Evolutionary conservation across 495 filamentous ascomycete species (phyloP), one percentile per base, ranked within the genome.

Genomic region (Neurospora hispaniola): DNA sequence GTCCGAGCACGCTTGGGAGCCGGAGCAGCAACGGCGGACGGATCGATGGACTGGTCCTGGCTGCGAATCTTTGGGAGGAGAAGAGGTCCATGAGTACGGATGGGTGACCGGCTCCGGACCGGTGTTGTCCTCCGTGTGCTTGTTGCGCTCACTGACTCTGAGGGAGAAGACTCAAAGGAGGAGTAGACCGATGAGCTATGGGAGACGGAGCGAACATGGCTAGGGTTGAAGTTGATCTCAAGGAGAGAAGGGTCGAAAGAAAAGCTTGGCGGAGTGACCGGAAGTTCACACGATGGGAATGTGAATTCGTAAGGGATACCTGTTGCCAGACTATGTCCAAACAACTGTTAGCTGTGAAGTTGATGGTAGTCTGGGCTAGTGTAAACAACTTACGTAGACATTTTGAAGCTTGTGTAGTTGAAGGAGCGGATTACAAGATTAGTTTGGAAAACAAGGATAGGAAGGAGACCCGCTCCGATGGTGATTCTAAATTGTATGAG

Each of bases 51-150:
- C 83, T 94, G 90, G 83, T 97, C 94, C 80, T 96, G 93, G 73
- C 88, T 88, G 69, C 94, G 88, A 82, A 97, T 93, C 85, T 92
- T 94, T 73, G 94, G 94, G 39, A 98, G 86, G 70, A 98, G 86
- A 39, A 92, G 84, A 42, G 93, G 93, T 14, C 93, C 94, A 84
- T 92, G 89, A 43, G 94, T 90, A 35, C 90, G 86, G 76, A 94
- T 89, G 71, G 94, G 94, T 66, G 54, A 66, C 54, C 54, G 54
- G 38, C 91, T 92, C 72, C 88, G 82, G 62, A 85, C 85, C 23
- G 94, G 93, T 42, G 91, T 94, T 70, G 92, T 95, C 72, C 87
- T 83, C 72, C 86, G 84, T 35, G 93, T 94, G 82, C 88, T 85
- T 69, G 78, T 72, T 11, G 81, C 76, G 23, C 73, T 62, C 54